These are phyloP conservation scores for Silybum marianum DNA, from an alignment of 129 eudicot genomes.

Conservation along the genomic window DNA sequence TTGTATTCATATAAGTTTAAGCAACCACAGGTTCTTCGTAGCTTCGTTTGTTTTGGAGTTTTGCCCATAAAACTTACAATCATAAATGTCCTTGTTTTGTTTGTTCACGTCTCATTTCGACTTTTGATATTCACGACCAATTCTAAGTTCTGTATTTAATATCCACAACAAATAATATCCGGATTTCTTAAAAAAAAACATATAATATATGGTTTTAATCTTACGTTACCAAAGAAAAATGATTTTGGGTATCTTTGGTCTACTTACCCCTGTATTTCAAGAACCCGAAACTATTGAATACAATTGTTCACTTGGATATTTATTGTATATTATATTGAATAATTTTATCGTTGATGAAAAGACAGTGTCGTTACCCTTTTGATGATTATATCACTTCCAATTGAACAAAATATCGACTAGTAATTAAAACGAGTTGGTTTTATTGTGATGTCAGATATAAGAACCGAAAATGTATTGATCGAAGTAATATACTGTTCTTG, in stretches of 20 bases:
- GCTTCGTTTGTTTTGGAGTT: slow-evolving; percentile 44
- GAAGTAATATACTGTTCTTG: not conserved
- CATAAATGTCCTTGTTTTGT: slow-evolving; percentile 33
- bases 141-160: not conserved
- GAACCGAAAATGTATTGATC: not conserved
- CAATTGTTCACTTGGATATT: not conserved
- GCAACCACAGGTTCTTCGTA: slow-evolving; percentile 44
- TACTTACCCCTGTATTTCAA: not conserved
- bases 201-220: not conserved
- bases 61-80: slow-evolving; percentile 23
- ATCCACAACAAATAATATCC: not conserved
- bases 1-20: slow-evolving; percentile 34
- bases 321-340: not conserved
- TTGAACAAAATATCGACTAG: not conserved
- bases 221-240: not conserved
- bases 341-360: not conserved
- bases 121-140: not conserved
- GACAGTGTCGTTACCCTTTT: not conserved
- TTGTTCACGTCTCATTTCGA: slow-evolving; percentile 22
- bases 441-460: not conserved
- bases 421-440: not conserved
- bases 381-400: not conserved
- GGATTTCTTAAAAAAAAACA: not conserved
- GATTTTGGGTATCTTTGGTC: not conserved
- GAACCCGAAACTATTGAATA: not conserved